Evolutionary conservation across 2,329 filamentous ascomycete species (phyloP), one percentile per base, ranked within the genome.

Genomic region (Cytospora chrysosperma): DNA sequence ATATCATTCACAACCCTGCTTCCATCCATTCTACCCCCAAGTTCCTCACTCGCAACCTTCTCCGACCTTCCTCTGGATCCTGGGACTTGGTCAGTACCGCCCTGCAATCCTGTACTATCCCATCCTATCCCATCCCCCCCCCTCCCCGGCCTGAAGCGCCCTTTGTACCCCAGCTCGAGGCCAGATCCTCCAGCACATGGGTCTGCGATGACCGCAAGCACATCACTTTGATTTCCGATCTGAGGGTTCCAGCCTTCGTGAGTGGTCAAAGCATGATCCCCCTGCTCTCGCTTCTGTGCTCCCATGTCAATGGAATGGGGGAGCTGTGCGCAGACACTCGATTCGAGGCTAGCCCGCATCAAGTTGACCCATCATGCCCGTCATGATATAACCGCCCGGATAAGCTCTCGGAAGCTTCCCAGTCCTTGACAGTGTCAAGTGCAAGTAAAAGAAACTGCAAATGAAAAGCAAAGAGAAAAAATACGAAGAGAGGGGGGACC

Each of bases 341-440:
- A 50, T 27, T 19, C 54, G 55, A 43, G 43, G 40, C 58, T 59
- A 62, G 56, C 40, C 57, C 60, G 64, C 58, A 63, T 67, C 62
- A 59, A 19, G 50, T 51, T 52, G 57, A 65, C 59, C 56, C 59
- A 59, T 53, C 55, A 65, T 63, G 65, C 60, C 60, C 62, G 62
- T 67, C 68, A 68, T 64, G 51, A 66, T 67, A 65, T 68, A 47
- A 30, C 51, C 47, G 32, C 43, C 54, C 55, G 55, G 62, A 65
- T 65, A 62, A 65, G 67, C 68, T 58, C 66, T 77, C 77, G 76
- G 72, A 78, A 75, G 73, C 75, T 79, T 76, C 77, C 77, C 75
- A 75, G 75, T 76, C 78, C 79, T 75, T 76, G 77, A 77, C 75
- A 75, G 75, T 74, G 75, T 77, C 77, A 76, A 77, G 60, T 57